Percentiles rank a stretch among this genome's conserved stretches.
Conservation (phyloP, 2,329 filamentous ascomycete species). For the Pseudogymnoascus sp. region DNA sequence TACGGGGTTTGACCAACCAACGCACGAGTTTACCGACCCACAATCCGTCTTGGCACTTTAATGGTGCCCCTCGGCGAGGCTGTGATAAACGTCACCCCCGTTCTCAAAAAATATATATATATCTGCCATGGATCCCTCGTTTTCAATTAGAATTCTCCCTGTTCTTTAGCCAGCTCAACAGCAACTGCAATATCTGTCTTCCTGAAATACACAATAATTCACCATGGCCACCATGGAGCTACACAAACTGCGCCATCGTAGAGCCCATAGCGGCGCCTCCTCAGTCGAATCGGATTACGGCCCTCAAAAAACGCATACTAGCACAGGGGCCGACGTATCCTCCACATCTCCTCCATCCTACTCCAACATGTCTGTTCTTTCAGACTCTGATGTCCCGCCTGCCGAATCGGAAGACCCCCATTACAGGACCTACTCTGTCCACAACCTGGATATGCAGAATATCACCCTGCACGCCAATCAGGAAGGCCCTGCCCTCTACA, state of each 20-base stretch:
- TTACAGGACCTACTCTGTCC: conserved; percentile 1
- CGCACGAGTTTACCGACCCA: not conserved
- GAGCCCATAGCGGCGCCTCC: not conserved
- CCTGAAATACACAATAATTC: not conserved
- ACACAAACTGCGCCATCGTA: not conserved
- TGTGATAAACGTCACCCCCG: not conserved
- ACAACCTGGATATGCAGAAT: conserved; percentile 1
- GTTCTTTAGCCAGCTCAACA: not conserved
- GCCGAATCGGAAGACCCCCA: not conserved
- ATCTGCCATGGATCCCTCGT: not conserved
- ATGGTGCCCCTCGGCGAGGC: not conserved
- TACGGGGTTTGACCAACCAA: not conserved
- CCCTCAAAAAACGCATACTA: not conserved
- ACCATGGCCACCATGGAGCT: conserved; percentile 5
- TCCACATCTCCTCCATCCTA: not conserved
- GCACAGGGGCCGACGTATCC: not conserved
- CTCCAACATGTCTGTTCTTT: not conserved
- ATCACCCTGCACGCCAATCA: not conserved
- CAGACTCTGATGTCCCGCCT: not conserved
- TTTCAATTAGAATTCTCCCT: not conserved
- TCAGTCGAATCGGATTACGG: not conserved
- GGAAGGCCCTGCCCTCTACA: not conserved
- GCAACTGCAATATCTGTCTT: not conserved
- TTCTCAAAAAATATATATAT: not conserved
- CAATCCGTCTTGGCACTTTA: not conserved